Percentiles rank a stretch among this genome's conserved stretches.
These are phyloP conservation scores for Thinopyrum elongatum DNA, from an alignment of 176 grass and related monocot species.

Conservation along the genomic window DNA sequence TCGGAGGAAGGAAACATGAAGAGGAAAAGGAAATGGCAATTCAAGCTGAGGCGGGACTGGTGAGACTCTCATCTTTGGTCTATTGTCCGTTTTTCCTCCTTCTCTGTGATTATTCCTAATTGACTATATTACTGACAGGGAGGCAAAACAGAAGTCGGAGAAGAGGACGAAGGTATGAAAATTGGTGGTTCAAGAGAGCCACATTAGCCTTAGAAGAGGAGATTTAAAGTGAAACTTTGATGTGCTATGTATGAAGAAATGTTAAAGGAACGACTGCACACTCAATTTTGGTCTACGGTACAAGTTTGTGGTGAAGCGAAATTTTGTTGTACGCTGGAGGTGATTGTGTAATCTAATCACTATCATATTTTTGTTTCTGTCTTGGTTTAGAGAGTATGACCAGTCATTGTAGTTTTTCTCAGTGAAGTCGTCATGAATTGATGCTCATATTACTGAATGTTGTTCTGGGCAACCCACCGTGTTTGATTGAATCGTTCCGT, in stretches of 20 bases:
- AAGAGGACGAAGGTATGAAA: conserved; percentile 64
- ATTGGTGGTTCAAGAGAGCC: background rate
- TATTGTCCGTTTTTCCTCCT: background rate
- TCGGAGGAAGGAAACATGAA: conserved; percentile 19
- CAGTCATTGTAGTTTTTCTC: background rate
- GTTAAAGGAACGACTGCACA: background rate
- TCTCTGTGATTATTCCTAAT: background rate
- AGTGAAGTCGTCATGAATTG: background rate
- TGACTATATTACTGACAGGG: conserved; percentile 28
- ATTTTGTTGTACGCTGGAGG: conserved; percentile 25
- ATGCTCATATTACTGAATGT: background rate
- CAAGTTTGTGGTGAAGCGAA: background rate
- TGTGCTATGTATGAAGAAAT: conserved; percentile 1
- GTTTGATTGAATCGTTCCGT: background rate
- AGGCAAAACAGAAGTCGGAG: conserved; percentile 40
- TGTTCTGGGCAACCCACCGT: background rate
- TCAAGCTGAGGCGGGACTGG: conserved; percentile 60
- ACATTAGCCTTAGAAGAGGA: background rate
- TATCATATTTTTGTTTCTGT: background rate
- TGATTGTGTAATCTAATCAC: conserved; percentile 9
- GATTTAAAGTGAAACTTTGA: conserved; percentile 17
- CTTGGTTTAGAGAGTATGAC: background rate
- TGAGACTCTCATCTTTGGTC: conserved; percentile 1
- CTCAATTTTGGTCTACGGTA: conserved; percentile 6
- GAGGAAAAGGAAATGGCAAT: conserved; percentile 37